phyloP scores from a whole-genome alignment of 225 moss, liverwort and hornwort species.

The Sphagnum contortum region DNA sequence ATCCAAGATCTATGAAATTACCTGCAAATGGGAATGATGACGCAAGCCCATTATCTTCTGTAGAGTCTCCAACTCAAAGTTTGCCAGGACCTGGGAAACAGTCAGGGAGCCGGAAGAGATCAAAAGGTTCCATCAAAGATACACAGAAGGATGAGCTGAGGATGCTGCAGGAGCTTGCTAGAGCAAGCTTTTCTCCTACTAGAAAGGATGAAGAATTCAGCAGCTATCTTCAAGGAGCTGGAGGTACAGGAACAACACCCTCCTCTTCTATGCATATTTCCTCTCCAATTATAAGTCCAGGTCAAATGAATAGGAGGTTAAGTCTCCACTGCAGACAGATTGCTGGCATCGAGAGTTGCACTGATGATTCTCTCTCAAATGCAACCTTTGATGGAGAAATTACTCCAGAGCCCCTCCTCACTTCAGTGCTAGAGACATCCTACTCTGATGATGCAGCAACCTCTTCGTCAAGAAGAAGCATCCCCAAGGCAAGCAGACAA shows the following conservation, averaged over 20 bases:
- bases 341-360: constrained; percentile 1
- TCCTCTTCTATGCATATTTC: constrained; percentile 20
- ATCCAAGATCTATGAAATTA: constrained; percentile 30
- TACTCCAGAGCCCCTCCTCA: constrained; percentile 15
- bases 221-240: constrained; percentile 24
- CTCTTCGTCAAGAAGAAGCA: constrained; percentile 33
- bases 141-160: constrained; percentile 67
- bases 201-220: constrained; percentile 29
- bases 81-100: constrained; percentile 13
- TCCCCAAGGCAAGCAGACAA: no score
- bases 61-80: no score
- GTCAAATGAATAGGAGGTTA: constrained; percentile 15
- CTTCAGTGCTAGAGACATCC: constrained; percentile 36
- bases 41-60: no score
- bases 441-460: constrained; percentile 10
- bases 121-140: constrained; percentile 37
- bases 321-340: constrained; percentile 19
- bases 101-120: constrained; percentile 46
- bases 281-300: constrained; percentile 39
- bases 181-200: constrained; percentile 63
- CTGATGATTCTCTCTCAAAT: constrained; percentile 26
- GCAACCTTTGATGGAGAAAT: constrained; percentile 34
- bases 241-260: constrained; percentile 2
- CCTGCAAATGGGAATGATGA: constrained; percentile 21
- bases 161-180: constrained; percentile 68